These are phyloP conservation scores for Sanghuangporus baumii DNA, from an alignment of 1,284 basidiomycete species.

Conservation along the genomic window DNA sequence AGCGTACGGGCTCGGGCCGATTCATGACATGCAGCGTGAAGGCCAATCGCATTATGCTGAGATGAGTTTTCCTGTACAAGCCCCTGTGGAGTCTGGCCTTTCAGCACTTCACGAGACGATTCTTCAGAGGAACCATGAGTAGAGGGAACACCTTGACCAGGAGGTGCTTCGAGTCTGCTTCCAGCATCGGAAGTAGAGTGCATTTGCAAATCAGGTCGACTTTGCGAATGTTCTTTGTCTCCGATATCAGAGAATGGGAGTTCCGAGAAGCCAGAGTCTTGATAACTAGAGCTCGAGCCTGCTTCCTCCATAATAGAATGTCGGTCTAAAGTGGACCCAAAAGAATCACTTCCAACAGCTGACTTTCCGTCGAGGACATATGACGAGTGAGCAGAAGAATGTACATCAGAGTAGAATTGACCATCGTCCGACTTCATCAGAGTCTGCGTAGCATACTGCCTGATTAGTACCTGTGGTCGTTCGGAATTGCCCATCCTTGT, in stretches of 20 bases:
- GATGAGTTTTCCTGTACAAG: no score
- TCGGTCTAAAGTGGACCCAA: background rate
- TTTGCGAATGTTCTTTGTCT: background rate
- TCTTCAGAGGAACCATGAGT: background rate
- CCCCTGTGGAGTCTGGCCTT: background rate
- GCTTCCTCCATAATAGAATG: slow-evolving; percentile 6
- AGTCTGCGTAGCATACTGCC: background rate
- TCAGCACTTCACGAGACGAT: background rate
- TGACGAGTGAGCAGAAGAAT: background rate
- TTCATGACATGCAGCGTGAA: background rate
- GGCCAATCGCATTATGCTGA: background rate
- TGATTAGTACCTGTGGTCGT: background rate
- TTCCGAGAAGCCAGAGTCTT: slow-evolving; percentile 14
- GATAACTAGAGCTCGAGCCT: background rate
- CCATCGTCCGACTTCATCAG: background rate
- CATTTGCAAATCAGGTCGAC: background rate
- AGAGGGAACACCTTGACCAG: background rate
- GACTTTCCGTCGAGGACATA: background rate
- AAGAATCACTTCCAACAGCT: background rate
- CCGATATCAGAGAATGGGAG: slow-evolving; percentile 4
- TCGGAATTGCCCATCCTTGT: background rate
- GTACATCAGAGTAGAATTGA: background rate
- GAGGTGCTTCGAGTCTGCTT: background rate
- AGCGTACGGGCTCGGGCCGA: background rate
- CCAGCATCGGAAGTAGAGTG: background rate